Evolutionary conservation across 768 basidiomycete species (phyloP).

Genomic region (Leccinum truebloodii): DNA sequence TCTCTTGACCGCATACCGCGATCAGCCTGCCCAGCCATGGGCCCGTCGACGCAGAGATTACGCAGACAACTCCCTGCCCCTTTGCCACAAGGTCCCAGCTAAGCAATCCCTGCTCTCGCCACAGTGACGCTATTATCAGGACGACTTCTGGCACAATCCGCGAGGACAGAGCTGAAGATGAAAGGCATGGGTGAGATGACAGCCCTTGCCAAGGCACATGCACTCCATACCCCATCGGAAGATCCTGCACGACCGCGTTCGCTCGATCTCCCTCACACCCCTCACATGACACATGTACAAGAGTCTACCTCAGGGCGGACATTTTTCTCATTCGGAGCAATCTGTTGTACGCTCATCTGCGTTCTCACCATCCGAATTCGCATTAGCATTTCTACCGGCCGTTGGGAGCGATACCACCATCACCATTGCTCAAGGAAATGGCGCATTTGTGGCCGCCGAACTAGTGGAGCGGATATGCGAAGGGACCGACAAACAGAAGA

Average conservation of each 20-base stretch:
- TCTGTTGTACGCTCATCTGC: conserved; percentile 49
- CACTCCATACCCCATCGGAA: conserved; percentile 54
- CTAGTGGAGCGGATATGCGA: conserved; percentile 59
- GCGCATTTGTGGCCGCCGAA: conserved; percentile 76
- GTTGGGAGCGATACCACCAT: conserved; percentile 47
- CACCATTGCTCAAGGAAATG: conserved; percentile 59
- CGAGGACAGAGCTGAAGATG: no score
- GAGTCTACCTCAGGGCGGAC: conserved; percentile 85
- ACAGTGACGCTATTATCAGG: no score
- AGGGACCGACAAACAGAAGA: conserved; percentile 40
- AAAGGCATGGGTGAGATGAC: conserved; percentile 41
- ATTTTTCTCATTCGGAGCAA: conserved; percentile 67
- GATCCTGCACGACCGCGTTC: conserved; percentile 53
- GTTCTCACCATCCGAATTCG: conserved; percentile 64
- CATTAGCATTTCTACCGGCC: conserved; percentile 37
- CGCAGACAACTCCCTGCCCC: conserved; percentile 3
- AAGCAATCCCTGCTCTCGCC: no score
- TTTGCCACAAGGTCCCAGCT: not conserved
- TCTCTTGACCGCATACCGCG: conserved; percentile 22
- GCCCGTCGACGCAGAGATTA: conserved; percentile 32
- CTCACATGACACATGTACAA: conserved; percentile 82
- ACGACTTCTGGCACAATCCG: no score
- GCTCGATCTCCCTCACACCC: conserved; percentile 80
- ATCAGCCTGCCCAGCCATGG: conserved; percentile 32
- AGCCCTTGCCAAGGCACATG: conserved; percentile 61